Percentiles rank a stretch among this genome's conserved stretches.
Evolutionary conservation across 2,329 filamentous ascomycete species (phyloP).

Genomic region (Calonectria pseudoreteaudii): DNA sequence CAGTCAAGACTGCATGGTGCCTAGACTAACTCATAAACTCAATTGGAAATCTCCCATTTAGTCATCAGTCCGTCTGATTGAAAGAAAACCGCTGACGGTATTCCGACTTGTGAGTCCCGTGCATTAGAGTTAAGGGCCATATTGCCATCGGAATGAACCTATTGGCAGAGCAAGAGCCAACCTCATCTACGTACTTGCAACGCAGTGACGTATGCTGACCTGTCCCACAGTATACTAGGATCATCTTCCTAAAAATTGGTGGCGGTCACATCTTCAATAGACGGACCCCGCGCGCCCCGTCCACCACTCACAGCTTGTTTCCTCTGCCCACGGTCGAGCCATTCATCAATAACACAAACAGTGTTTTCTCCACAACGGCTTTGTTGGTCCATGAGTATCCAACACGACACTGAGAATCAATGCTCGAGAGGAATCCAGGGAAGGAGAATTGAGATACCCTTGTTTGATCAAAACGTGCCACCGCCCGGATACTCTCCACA

Average conservation of each 20-base stretch:
- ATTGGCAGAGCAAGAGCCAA: background rate
- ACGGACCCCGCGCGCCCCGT: background rate
- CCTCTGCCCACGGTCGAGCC: background rate
- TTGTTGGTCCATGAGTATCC: background rate
- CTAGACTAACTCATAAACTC: background rate
- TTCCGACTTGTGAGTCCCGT: background rate
- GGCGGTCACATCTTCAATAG: background rate
- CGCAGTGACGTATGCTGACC: background rate
- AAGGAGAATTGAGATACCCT: background rate
- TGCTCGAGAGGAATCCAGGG: background rate
- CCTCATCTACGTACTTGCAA: background rate
- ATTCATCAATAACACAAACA: background rate
- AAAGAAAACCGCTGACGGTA: background rate
- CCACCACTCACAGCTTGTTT: background rate
- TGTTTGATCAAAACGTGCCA: background rate
- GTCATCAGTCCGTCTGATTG: background rate
- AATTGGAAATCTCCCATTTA: background rate
- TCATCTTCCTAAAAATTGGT: background rate
- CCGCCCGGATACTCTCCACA: background rate
- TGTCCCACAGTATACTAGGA: background rate
- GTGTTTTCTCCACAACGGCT: background rate
- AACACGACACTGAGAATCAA: background rate
- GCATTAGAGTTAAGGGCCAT: background rate
- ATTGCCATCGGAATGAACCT: background rate
- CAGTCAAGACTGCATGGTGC: background rate